phyloP scores from a whole-genome alignment of 164 flowering plant species.

The Tetrastigma voinierianum region DNA sequence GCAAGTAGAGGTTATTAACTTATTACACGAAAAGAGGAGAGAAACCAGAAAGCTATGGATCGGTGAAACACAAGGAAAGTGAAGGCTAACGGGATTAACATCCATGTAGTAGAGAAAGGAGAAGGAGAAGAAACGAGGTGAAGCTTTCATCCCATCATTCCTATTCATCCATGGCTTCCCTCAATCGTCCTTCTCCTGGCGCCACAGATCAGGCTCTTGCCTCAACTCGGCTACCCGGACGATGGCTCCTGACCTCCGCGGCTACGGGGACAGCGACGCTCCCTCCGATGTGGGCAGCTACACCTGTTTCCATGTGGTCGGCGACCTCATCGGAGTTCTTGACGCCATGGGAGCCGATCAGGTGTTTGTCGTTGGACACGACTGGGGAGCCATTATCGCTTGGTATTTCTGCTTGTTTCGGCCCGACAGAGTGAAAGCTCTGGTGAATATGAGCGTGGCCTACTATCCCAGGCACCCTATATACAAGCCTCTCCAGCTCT shows the following conservation, averaged over 20 bases:
- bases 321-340: slow-evolving; percentile 63
- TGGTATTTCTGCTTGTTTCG: slow-evolving; percentile 67
- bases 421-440: slow-evolving; percentile 81
- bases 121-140: no score
- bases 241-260: slow-evolving; percentile 57
- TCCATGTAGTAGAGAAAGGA: slow-evolving; percentile 60
- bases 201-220: slow-evolving; percentile 51
- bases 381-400: slow-evolving; percentile 68
- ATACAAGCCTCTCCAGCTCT: slow-evolving; percentile 28
- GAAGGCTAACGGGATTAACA: slow-evolving; percentile 46
- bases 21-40: slow-evolving; percentile 2
- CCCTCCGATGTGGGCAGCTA: slow-evolving; percentile 33
- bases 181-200: slow-evolving; percentile 61
- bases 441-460: slow-evolving; percentile 62
- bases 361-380: slow-evolving; percentile 81
- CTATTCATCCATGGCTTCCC: slow-evolving; percentile 70
- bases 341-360: slow-evolving; percentile 43
- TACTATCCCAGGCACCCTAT: slow-evolving; percentile 49
- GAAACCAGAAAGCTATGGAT: slow-evolving; percentile 33
- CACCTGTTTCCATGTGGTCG: slow-evolving; percentile 56
- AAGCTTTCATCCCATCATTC: no score
- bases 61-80: slow-evolving; percentile 29
- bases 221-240: no score
- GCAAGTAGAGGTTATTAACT: no score
- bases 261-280: slow-evolving; percentile 63